phyloP scores from a whole-genome alignment of 495 filamentous ascomycete species.

The Annulohypoxylon moriforme region DNA sequence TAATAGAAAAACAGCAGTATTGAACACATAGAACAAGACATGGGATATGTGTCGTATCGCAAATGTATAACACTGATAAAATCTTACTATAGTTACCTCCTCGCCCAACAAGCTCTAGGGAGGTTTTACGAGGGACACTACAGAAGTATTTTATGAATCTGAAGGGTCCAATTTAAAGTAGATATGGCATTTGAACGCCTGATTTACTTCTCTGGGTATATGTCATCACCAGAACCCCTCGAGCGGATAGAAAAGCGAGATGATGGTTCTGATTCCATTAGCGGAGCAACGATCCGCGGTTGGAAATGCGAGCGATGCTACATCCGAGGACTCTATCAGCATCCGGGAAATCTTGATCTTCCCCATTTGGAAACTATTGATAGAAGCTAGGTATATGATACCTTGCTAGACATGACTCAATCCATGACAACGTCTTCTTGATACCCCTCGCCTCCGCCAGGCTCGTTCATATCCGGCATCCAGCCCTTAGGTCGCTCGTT shows the following conservation, averaged over 20 bases:
- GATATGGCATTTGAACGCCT: not conserved
- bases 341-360: not conserved
- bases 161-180: not conserved
- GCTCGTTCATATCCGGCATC: conserved; percentile 79
- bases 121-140: too few species aligned
- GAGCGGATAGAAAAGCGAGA: too few species aligned
- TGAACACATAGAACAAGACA: not conserved
- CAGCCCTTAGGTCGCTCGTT: conserved; percentile 91
- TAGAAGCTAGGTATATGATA: not conserved
- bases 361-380: not conserved
- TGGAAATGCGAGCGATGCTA: not conserved
- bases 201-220: too few species aligned
- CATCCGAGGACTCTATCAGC: not conserved
- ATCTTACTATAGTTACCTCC: not conserved
- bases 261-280: not conserved
- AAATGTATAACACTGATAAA: too few species aligned
- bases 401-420: conserved; percentile 11
- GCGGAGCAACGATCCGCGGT: not conserved
- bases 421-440: conserved; percentile 44
- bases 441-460: conserved; percentile 25
- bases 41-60: not conserved
- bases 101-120: too few species aligned
- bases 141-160: too few species aligned
- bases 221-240: too few species aligned
- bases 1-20: not conserved